Conservation (phyloP, 306 rosid genomes). For the Quercus robur region DNA sequence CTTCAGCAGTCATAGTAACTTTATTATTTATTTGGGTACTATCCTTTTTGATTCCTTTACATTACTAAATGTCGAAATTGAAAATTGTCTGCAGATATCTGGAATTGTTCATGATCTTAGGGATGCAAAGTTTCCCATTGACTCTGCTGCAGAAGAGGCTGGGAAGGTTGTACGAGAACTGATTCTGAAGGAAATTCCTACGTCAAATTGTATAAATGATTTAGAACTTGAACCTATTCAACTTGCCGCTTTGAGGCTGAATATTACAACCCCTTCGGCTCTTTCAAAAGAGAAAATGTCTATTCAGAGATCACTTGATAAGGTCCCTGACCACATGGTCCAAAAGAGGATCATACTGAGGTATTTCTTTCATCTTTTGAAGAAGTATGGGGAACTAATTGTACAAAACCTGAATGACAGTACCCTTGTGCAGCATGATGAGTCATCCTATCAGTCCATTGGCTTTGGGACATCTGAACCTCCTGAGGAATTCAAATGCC, state of each 20-base stretch:
- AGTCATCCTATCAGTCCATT: conserved; percentile 3
- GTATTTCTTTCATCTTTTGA: conserved; percentile 42
- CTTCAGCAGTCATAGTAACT: neutral
- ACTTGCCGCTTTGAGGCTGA: conserved; percentile 40
- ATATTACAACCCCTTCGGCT: conserved; percentile 23
- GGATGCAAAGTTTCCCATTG: conserved; percentile 34
- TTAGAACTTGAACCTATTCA: conserved; percentile 46
- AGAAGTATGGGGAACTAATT: conserved; percentile 32
- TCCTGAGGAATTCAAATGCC: conserved; percentile 29
- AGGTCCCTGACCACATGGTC: neutral
- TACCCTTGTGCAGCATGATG: conserved; percentile 1
- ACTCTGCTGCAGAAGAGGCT: conserved; percentile 44
- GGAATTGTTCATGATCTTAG: conserved; percentile 39
- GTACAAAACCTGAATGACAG: conserved; percentile 12
- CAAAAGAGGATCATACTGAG: conserved; percentile 32
- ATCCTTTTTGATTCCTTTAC: neutral
- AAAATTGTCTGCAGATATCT: conserved; percentile 42
- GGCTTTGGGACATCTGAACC: conserved; percentile 9
- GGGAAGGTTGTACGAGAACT: conserved; percentile 36
- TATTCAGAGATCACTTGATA: conserved; percentile 30
- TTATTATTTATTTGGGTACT: neutral
- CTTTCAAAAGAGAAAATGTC: conserved; percentile 42
- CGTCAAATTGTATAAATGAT: conserved; percentile 21
- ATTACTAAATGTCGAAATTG: neutral
- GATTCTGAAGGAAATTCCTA: conserved; percentile 27